Evolutionary conservation across 306 rosid genomes (phyloP).

Genomic region (Albizia julibrissin): DNA sequence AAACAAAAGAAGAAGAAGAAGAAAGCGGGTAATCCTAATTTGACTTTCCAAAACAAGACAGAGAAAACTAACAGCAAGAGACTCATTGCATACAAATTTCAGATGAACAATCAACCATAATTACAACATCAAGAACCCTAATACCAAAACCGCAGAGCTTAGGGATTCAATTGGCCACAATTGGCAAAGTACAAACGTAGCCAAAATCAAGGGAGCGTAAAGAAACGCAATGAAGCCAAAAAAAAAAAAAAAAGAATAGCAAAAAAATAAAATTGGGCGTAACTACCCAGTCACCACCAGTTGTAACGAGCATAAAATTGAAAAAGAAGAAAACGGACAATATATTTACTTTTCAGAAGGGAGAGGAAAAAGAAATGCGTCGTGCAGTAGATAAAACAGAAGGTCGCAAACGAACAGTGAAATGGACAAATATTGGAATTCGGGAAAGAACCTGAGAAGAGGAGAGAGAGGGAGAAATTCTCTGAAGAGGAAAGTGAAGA

Average conservation of each 20-base stretch:
- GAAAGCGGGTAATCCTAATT: constrained; percentile 13
- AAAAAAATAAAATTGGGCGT: constrained; percentile 2
- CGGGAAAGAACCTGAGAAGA: constrained; percentile 41
- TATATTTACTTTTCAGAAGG: background rate
- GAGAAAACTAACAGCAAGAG: constrained; percentile 6
- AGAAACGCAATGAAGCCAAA: background rate
- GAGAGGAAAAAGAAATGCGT: background rate
- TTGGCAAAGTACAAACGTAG: constrained; percentile 14
- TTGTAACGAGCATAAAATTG: background rate
- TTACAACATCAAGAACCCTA: constrained; percentile 41
- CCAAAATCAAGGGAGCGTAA: background rate
- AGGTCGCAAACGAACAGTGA: constrained; percentile 2
- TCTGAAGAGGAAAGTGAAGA: constrained; percentile 2
- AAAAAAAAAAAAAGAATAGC: background rate
- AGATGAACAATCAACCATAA: constrained; percentile 4
- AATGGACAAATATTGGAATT: constrained; percentile 25
- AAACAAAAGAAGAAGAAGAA: no score
- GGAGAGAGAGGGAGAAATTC: background rate
- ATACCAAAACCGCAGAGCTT: background rate
- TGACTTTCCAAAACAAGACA: background rate
- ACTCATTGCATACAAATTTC: background rate
- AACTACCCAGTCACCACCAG: constrained; percentile 21
- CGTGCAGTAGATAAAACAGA: background rate
- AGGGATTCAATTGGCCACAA: constrained; percentile 12
- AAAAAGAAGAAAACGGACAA: background rate